Conservation (phyloP, 495 filamentous ascomycete genomes). For the Saxophila tyrrhenica region DNA sequence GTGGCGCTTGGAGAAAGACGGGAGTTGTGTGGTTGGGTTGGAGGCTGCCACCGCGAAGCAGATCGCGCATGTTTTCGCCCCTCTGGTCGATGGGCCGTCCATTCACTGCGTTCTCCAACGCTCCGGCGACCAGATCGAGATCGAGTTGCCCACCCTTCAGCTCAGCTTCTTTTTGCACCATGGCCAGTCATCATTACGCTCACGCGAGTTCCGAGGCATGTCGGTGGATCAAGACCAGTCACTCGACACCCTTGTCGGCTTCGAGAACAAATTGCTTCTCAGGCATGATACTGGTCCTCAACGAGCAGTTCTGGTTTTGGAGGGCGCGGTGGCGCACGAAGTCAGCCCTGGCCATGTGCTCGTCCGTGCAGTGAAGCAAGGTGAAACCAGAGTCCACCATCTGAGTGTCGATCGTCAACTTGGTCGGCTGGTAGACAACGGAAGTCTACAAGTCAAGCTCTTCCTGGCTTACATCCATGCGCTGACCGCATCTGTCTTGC, state of each 20-base stretch:
- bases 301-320: slow-evolving; percentile 1
- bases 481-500: slow-evolving; percentile 46
- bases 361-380: slow-evolving; percentile 1
- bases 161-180: slow-evolving; percentile 37
- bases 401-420: slow-evolving; percentile 38
- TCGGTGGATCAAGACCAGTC: slow-evolving; percentile 40
- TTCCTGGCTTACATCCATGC: slow-evolving; percentile 43
- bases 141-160: slow-evolving; percentile 39
- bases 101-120: slow-evolving; percentile 31
- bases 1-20: neutral
- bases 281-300: neutral
- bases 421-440: slow-evolving; percentile 36
- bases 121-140: slow-evolving; percentile 18
- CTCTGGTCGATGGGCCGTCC: slow-evolving; percentile 27
- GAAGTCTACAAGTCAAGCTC: slow-evolving; percentile 39
- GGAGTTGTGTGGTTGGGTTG: slow-evolving; percentile 26
- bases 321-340: slow-evolving; percentile 16
- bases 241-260: slow-evolving; percentile 41
- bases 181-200: slow-evolving; percentile 30
- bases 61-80: slow-evolving; percentile 28
- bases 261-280: slow-evolving; percentile 44
- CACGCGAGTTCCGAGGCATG: slow-evolving; percentile 45
- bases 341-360: neutral
- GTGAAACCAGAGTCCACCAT: slow-evolving; percentile 24
- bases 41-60: slow-evolving; percentile 22